Evolutionary conservation across 768 basidiomycete genomes (phyloP), one percentile per base, ranked within the genome.

Genomic region (Lentinula sp.): DNA sequence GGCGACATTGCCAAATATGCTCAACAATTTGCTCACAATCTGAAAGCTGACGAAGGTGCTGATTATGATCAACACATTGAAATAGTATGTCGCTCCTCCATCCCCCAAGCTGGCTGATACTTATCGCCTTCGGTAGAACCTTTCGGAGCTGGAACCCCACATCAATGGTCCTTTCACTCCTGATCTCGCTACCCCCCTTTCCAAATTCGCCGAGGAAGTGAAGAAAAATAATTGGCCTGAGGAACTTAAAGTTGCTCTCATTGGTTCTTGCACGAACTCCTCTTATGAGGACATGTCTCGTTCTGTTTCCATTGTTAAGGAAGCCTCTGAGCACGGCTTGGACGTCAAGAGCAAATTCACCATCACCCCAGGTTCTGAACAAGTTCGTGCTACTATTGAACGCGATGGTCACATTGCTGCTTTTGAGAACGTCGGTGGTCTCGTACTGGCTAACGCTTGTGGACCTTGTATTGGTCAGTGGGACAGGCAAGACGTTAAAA

Each of bases 121-220:
- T 7, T 39, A 4, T 12, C n/a, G n/a, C 61, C 52, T 35, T 16
- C 53, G 18, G 15, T 57, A 91, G 90, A 95, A 99, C 81, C 82
- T 99, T 63, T 91, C 90, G 36, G 93, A 95, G 76, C 93, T 98
- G 66, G 97, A 99, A 75, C 97, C 97, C 59, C 96, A 99, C 75
- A 90, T 99, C 78, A 99, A 98, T 80, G 97, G 97, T 68, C 97
- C 97, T 60, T 99, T 97, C 83, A 98, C 97, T n/a, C 97, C 97
- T 50, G 97, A 99, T 83, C 88, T 99, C 66, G 96, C 97, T 57
- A 99, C 96, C 33, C 97, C 97, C 58, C 84, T 99, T 69, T 97
- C 95, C 75, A 91, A 96, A 82, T 97, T 98, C 70, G 91, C 91
- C 56, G 78, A 81, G 36, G 93, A 86, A 67, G 93, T 91, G 63